These are phyloP conservation scores for Dendrobium chrysotoxum DNA, from an alignment of 106 monocot genomes.

Conservation along the genomic window DNA sequence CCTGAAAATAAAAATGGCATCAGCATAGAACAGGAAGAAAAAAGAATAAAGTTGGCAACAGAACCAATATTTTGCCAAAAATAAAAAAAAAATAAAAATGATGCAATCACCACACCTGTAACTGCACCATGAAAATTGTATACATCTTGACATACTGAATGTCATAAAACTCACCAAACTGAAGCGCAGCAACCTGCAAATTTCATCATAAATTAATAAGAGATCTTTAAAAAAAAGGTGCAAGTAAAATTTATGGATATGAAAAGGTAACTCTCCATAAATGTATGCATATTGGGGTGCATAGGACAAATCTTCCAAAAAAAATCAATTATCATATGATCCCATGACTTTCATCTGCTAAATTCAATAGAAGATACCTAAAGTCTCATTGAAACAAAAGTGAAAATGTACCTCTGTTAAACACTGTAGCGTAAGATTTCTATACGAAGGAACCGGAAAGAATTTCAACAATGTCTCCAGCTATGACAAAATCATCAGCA, in stretches of 20 bases:
- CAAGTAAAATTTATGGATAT: background rate
- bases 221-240: background rate
- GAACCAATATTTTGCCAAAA: background rate
- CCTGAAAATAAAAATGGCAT: slow-evolving; percentile 25
- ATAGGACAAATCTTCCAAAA: background rate
- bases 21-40: background rate
- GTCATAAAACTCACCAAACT: slow-evolving; percentile 98
- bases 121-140: slow-evolving; percentile 84
- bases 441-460: slow-evolving; percentile 76
- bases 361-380: background rate
- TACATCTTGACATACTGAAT: slow-evolving; percentile 90
- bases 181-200: slow-evolving; percentile 82
- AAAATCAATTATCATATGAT: background rate
- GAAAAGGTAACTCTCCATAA: background rate
- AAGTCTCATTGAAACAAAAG: slow-evolving; percentile 5
- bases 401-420: slow-evolving; percentile 68
- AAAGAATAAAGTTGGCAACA: background rate
- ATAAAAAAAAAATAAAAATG: no score
- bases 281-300: background rate
- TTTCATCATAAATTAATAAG: background rate
- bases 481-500: slow-evolving; percentile 36
- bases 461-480: slow-evolving; percentile 86
- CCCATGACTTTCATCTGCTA: background rate
- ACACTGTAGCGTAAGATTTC: slow-evolving; percentile 98
- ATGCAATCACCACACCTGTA: slow-evolving; percentile 48